A percentile compares a stretch with the other conserved stretches of the same genome.
phyloP scores from a whole-genome alignment of 2,329 filamentous ascomycete genomes.

The Tolypocladium tropicale region DNA sequence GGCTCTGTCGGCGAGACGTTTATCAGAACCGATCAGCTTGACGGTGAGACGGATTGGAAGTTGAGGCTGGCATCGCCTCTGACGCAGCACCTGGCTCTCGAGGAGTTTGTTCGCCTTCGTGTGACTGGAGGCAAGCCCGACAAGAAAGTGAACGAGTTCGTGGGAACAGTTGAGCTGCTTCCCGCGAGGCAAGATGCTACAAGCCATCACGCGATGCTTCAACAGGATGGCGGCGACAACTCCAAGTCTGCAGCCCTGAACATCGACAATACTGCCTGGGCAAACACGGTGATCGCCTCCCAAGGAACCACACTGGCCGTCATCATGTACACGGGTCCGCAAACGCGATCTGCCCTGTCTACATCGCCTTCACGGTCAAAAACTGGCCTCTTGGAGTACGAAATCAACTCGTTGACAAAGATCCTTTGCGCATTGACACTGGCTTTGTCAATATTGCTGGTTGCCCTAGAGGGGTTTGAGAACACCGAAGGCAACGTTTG shows the following conservation, averaged over 20 bases:
- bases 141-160: slow-evolving; percentile 88
- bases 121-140: slow-evolving; percentile 86
- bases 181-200: slow-evolving; percentile 41
- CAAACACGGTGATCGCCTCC: slow-evolving; percentile 92
- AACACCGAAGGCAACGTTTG: slow-evolving; percentile 57
- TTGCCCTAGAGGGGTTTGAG: slow-evolving; percentile 75
- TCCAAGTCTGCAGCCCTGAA: slow-evolving; percentile 61
- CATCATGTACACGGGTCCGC: slow-evolving; percentile 87
- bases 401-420: slow-evolving; percentile 95
- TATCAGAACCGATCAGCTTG: slow-evolving; percentile 92
- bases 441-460: slow-evolving; percentile 74
- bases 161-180: slow-evolving; percentile 74
- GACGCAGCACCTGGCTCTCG: slow-evolving; percentile 65
- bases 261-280: slow-evolving; percentile 98
- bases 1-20: slow-evolving; percentile 75
- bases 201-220: slow-evolving; percentile 25
- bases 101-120: slow-evolving; percentile 58
- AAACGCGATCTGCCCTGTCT: slow-evolving; percentile 88
- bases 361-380: slow-evolving; percentile 89
- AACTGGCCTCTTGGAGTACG: slow-evolving; percentile 83
- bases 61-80: slow-evolving; percentile 77
- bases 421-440: slow-evolving; percentile 87
- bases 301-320: slow-evolving; percentile 81
- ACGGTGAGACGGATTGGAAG: slow-evolving; percentile 99
- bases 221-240: slow-evolving; percentile 21